Evolutionary conservation across 129 eudicot species (phyloP).

Genomic region (Flaveria linearis): DNA sequence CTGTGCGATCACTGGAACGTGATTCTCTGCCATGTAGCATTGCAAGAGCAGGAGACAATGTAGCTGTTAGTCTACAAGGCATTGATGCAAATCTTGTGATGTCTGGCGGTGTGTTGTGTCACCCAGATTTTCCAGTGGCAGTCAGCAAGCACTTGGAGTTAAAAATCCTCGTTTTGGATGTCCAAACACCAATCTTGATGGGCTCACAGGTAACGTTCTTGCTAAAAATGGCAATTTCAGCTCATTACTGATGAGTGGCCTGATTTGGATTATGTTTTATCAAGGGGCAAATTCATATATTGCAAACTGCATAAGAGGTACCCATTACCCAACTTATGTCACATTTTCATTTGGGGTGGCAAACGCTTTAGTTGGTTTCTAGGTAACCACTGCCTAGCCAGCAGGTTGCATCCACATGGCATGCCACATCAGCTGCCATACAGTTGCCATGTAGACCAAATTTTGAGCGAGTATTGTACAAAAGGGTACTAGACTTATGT

Average conservation of each 20-base stretch:
- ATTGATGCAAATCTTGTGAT: slow-evolving; percentile 56
- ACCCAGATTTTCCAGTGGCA: slow-evolving; percentile 86
- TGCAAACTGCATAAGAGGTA: neutral
- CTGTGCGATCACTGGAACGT: slow-evolving; percentile 75
- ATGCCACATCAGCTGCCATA: neutral
- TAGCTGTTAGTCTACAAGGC: slow-evolving; percentile 77
- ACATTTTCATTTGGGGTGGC: neutral
- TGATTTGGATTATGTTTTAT: neutral
- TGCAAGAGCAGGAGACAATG: slow-evolving; percentile 94
- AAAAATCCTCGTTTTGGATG: slow-evolving; percentile 75
- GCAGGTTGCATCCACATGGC: neutral
- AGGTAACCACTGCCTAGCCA: neutral
- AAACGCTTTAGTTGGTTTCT: neutral
- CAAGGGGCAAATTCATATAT: neutral
- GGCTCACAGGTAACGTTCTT: slow-evolving; percentile 78
- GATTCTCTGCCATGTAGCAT: slow-evolving; percentile 62
- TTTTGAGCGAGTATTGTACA: neutral
- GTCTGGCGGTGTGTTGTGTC: slow-evolving; percentile 93
- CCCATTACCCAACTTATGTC: neutral
- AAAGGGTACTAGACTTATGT: neutral
- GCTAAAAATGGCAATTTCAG: neutral
- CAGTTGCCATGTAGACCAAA: neutral
- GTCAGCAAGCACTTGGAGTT: slow-evolving; percentile 74
- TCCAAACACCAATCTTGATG: slow-evolving; percentile 62
- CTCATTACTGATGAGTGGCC: neutral